Conservation (phyloP, 116 monocot genomes). For the Cymodocea nodosa region DNA sequence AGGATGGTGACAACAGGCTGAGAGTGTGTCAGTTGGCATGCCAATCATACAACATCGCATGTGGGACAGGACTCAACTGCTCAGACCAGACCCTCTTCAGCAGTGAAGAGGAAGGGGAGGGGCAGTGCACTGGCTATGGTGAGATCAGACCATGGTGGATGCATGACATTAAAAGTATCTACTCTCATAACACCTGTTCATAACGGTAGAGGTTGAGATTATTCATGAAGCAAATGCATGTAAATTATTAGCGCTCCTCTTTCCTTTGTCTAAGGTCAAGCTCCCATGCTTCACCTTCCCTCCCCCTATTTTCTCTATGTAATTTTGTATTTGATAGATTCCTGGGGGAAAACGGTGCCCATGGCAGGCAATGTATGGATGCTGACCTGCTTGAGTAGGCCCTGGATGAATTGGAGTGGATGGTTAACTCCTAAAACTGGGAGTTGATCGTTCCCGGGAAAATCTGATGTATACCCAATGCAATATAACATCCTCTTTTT, state of each 20-base stretch:
- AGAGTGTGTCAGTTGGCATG: conserved; percentile 96
- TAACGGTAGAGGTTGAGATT: not conserved
- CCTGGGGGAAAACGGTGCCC: not conserved
- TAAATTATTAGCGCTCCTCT: conserved; percentile 7
- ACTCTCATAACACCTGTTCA: not conserved
- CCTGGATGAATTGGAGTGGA: not conserved
- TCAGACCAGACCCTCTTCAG: conserved; percentile 95
- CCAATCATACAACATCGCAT: conserved; percentile 68
- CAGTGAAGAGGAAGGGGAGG: conserved; percentile 68
- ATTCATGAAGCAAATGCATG: not conserved
- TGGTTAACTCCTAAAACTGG: conserved; percentile 5
- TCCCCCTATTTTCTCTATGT: not conserved
- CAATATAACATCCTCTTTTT: not conserved
- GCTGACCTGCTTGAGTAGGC: not conserved
- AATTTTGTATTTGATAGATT: not conserved
- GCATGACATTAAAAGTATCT: conserved; percentile 27
- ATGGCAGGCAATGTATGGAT: not conserved
- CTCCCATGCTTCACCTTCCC: not conserved
- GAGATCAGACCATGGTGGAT: conserved; percentile 73
- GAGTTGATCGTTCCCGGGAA: not conserved
- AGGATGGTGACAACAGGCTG: conserved; percentile 91
- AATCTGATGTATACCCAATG: conserved; percentile 1
- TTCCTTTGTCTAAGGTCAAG: not conserved
- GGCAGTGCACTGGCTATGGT: conserved; percentile 90
- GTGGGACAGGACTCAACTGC: conserved; percentile 81